Percentiles rank a stretch among this genome's conserved stretches.
These are phyloP conservation scores for Lichtheimia corymbifera DNA, from an alignment of 371 early-diverging fungal species.

Conservation along the genomic window DNA sequence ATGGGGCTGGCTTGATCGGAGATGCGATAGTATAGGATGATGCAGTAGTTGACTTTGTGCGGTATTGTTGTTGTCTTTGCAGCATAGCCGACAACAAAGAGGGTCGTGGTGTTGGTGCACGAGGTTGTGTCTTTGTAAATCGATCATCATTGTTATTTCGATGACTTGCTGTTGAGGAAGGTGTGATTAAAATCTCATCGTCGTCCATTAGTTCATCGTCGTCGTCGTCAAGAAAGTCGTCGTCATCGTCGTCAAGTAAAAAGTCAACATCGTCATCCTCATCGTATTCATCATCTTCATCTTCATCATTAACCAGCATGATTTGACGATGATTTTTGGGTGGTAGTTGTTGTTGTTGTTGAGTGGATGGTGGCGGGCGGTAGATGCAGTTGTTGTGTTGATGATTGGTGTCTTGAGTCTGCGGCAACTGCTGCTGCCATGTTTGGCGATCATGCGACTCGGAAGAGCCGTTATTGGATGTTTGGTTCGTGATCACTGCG, in stretches of 20 bases:
- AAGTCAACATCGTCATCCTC: conserved; percentile 18
- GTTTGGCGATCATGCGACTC: conserved; percentile 15
- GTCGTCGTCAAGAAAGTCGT: conserved; percentile 9
- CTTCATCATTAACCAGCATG: conserved; percentile 5
- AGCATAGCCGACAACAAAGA: conserved; percentile 22
- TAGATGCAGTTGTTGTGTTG: conserved; percentile 2
- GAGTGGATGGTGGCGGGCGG: background rate
- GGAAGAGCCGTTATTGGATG: conserved; percentile 6
- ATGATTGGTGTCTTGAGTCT: conserved; percentile 10
- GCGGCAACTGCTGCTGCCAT: conserved; percentile 2
- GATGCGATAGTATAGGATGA: conserved; percentile 7
- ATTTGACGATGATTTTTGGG: background rate
- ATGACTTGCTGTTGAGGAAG: background rate
- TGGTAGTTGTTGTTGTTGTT: background rate
- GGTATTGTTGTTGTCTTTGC: conserved; percentile 7
- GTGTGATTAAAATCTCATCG: conserved; percentile 15
- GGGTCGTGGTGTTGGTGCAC: conserved; percentile 14
- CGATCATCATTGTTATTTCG: conserved; percentile 8
- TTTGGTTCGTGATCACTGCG: conserved; percentile 3
- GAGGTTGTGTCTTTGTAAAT: conserved; percentile 23
- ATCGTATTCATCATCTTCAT: conserved; percentile 18
- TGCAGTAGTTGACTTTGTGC: background rate
- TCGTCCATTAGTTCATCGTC: conserved; percentile 16
- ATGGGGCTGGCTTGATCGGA: background rate
- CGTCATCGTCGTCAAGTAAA: conserved; percentile 13